Conservation (phyloP, 805 yeast species). For the Clavispora asparagi region DNA sequence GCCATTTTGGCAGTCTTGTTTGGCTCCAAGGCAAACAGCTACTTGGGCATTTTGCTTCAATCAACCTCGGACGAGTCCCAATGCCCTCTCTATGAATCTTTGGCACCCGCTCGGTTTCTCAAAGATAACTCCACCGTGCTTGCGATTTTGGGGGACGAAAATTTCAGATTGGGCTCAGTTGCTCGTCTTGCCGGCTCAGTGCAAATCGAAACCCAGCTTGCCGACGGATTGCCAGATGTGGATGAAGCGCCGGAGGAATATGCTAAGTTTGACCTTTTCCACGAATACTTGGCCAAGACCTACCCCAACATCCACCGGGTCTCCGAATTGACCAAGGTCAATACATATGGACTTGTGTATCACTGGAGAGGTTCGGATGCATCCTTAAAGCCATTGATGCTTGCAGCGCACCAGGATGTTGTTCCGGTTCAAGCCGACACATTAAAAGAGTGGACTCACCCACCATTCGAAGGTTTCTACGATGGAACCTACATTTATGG, state of each 20-base stretch:
- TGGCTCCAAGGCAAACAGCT: neutral
- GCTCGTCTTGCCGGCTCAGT: conserved; percentile 53
- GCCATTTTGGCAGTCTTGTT: neutral
- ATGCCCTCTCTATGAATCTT: conserved; percentile 10
- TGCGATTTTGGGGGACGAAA: conserved; percentile 27
- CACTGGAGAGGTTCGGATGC: conserved; percentile 13
- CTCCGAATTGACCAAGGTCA: conserved; percentile 8
- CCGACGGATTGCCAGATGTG: conserved; percentile 48
- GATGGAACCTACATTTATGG: conserved; percentile 2
- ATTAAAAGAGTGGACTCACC: conserved; percentile 2
- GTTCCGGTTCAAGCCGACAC: conserved; percentile 4
- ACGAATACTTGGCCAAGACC: conserved; percentile 9
- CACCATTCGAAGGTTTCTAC: conserved; percentile 2
- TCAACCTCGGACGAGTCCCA: neutral
- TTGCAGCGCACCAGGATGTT: conserved; percentile 10
- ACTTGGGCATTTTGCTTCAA: neutral
- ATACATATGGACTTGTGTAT: conserved; percentile 12
- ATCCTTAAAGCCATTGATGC: conserved; percentile 13
- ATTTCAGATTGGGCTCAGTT: conserved; percentile 32
- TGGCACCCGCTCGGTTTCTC: conserved; percentile 18
- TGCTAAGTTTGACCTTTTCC: conserved; percentile 24
- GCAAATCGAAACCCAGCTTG: conserved; percentile 58
- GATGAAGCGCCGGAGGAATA: conserved; percentile 50
- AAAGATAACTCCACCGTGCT: conserved; percentile 25
- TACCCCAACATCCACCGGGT: conserved; percentile 8